Base-by-base conservation (phyloP, 306 rosid species). In the Lathyrus sativus region DNA sequence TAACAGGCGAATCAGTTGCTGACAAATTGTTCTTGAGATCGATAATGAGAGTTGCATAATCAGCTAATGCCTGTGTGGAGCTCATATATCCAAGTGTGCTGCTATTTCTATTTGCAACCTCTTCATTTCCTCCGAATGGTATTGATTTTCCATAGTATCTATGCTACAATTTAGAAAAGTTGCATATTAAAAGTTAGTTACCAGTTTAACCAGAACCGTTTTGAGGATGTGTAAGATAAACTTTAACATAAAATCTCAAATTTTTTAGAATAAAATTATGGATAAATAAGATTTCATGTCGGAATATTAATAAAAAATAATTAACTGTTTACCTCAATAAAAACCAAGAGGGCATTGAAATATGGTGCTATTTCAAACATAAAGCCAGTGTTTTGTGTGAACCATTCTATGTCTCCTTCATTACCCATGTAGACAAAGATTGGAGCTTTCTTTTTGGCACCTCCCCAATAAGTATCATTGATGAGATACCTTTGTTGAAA, bases 361-460 rank as follows among this genome's bases (percentile, higher is more conserved):
- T 42, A 41, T 0, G 98, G 91, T 2, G 96, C 98, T 1, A 44
- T 74, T 55, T 88, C 90, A 31, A 84, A 80, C 81, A 88, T 62
- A 9, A 92, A 86, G 9, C 98, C 96, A 0, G 96, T 82, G 82
- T 93, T 93, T 56, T 88, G 85, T 2, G 97, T 73, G 59, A 93
- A 86, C 96, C 96, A 90, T 51, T 88, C 95, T 33, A 90, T 85
- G 50, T 85, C 68, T 17, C 93, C 98, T 80, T 92, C 98, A 62
- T 90, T 90, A 44, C 98, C 98, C 0, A 91, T 88, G 93, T 93
- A 93, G 41, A 90, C 88, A 43, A 93, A 90, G 84, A 93, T 90
- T n/a, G 98, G 96, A 45, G 93, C 82, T 7, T 85, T 92, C 11
- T 33, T 69, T 14, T 76, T 49, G 63, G 88, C 85, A 41, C 96